A percentile compares a stretch with the other conserved stretches of the same genome.
Conservation (phyloP, 768 basidiomycete genomes). For the Phylloporus scabripes region DNA sequence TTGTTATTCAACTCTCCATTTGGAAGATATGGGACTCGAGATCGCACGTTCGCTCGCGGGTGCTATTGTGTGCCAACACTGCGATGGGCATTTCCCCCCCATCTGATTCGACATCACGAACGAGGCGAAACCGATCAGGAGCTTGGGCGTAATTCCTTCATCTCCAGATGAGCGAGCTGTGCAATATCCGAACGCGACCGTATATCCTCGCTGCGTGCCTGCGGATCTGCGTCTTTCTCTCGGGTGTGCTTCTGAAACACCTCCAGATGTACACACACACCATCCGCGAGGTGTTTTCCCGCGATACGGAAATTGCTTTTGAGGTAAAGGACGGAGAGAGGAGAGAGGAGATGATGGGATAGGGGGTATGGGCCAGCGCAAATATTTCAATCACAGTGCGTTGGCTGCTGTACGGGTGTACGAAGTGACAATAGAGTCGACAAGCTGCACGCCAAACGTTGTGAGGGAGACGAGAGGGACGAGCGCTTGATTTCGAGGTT, state of each 20-base stretch:
- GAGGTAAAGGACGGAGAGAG: slow-evolving; percentile 58
- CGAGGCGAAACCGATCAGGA: slow-evolving; percentile 2
- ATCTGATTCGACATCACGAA: slow-evolving; percentile 1
- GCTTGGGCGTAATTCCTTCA: slow-evolving; percentile 47
- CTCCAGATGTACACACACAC: slow-evolving; percentile 36
- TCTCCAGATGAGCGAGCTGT: slow-evolving; percentile 55
- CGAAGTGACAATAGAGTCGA: neutral
- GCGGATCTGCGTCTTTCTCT: slow-evolving; percentile 51
- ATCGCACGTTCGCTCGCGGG: slow-evolving; percentile 52
- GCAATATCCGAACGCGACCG: slow-evolving; percentile 42
- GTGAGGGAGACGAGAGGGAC: slow-evolving; percentile 41
- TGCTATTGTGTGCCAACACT: slow-evolving; percentile 42
- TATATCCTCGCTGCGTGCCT: slow-evolving; percentile 48
- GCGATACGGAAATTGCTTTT: slow-evolving; percentile 64
- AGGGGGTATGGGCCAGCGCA: slow-evolving; percentile 54
- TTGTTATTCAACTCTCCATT: slow-evolving; percentile 25
- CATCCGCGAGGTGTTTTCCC: slow-evolving; percentile 49
- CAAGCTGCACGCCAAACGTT: slow-evolving; percentile 52
- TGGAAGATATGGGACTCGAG: slow-evolving; percentile 54
- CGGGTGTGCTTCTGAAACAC: slow-evolving; percentile 29
- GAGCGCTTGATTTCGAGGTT: slow-evolving; percentile 45
- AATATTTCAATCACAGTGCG: slow-evolving; percentile 69
- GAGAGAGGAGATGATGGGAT: slow-evolving; percentile 57
- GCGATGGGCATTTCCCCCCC: slow-evolving; percentile 15
- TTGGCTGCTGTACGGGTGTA: neutral